Conservation (phyloP, 257 asterid species). For the Nicotiana noctiflora region DNA sequence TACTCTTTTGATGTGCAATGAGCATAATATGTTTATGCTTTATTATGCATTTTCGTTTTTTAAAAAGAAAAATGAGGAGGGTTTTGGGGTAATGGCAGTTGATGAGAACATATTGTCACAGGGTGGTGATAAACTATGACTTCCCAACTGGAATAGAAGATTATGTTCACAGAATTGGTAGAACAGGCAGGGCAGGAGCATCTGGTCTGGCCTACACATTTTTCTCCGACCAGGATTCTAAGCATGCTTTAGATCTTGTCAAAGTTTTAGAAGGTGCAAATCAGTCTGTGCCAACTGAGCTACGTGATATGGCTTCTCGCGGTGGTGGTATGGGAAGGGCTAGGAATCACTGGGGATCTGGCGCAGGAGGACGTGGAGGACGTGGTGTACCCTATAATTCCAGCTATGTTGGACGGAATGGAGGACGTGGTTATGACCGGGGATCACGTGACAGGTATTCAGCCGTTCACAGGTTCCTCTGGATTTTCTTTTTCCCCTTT, state of each 20-base stretch:
- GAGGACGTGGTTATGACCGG: conserved; percentile 39
- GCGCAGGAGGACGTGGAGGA: conserved; percentile 50
- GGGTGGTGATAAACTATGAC: conserved; percentile 45
- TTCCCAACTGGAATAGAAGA: conserved; percentile 21
- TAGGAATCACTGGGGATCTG: conserved; percentile 72
- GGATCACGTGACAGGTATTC: conserved; percentile 48
- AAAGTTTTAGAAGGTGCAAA: conserved; percentile 71
- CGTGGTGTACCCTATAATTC: conserved; percentile 31
- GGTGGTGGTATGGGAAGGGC: conserved; percentile 68
- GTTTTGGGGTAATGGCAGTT: background rate
- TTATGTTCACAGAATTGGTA: conserved; percentile 20
- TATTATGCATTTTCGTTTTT: background rate
- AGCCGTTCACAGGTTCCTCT: background rate
- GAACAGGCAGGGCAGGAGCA: conserved; percentile 23
- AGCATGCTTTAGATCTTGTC: conserved; percentile 61
- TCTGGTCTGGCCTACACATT: conserved; percentile 39
- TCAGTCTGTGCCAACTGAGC: conserved; percentile 54
- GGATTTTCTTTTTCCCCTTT: background rate
- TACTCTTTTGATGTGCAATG: background rate
- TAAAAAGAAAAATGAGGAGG: background rate
- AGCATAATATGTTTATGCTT: background rate
- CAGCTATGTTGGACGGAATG: conserved; percentile 37
- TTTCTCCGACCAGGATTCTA: conserved; percentile 54
- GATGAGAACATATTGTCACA: conserved; percentile 15
- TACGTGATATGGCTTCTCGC: conserved; percentile 57